These are phyloP conservation scores for Cyberlindnera xylosilytica DNA, from an alignment of 805 yeast genomes.

Conservation along the genomic window DNA sequence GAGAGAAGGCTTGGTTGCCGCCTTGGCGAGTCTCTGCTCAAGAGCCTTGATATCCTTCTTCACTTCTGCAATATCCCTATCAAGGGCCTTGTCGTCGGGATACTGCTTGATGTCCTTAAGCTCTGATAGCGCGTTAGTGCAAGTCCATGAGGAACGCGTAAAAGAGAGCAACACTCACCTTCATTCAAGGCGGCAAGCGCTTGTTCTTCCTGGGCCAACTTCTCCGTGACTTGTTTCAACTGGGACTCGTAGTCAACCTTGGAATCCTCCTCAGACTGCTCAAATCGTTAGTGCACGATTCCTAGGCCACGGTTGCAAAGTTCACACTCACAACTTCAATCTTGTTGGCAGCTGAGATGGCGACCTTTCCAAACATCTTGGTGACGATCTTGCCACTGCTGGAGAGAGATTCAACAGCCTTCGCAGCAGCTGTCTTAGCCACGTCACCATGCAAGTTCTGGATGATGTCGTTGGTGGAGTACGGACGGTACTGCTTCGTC, in stretches of 20 bases:
- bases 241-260: constrained; percentile 1
- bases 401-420: constrained; percentile 36
- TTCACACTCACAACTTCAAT: constrained; percentile 17
- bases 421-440: constrained; percentile 32
- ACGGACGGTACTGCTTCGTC: constrained; percentile 44
- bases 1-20: constrained; percentile 5
- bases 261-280: background rate
- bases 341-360: constrained; percentile 41
- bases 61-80: constrained; percentile 1
- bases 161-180: background rate
- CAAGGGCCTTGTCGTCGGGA: constrained; percentile 17
- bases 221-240: background rate
- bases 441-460: constrained; percentile 42
- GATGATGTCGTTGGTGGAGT: constrained; percentile 43
- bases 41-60: constrained; percentile 5
- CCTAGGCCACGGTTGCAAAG: background rate
- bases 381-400: constrained; percentile 32
- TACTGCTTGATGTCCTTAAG: constrained; percentile 9
- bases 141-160: background rate
- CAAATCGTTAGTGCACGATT: background rate
- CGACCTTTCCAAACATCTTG: constrained; percentile 43
- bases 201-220: constrained; percentile 7
- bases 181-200: background rate
- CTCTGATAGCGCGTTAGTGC: constrained; percentile 4
- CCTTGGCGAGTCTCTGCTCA: constrained; percentile 4